Evolutionary conservation across 805 yeast species (phyloP).

Genomic region (Candida ascalaphidarum): DNA sequence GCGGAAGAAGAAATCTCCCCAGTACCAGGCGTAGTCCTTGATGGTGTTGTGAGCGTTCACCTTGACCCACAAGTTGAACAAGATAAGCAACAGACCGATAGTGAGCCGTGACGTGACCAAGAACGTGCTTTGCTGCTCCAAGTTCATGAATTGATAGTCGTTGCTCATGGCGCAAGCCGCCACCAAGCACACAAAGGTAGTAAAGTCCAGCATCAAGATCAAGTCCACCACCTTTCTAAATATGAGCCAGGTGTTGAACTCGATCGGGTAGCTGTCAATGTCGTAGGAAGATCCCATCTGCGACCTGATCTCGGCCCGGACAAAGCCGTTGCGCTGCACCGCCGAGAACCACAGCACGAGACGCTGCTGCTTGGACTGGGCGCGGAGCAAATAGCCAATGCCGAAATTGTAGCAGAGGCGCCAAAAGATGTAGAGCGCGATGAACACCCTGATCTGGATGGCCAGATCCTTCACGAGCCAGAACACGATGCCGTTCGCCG

Average conservation of each 20-base stretch:
- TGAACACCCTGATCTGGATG: slow-evolving; percentile 29
- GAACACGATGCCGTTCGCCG: slow-evolving; percentile 24
- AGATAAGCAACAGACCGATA: slow-evolving; percentile 52
- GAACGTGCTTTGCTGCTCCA: slow-evolving; percentile 28
- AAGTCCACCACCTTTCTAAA: slow-evolving; percentile 75
- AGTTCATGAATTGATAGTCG: slow-evolving; percentile 25
- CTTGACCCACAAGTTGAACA: slow-evolving; percentile 79
- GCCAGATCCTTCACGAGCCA: slow-evolving; percentile 14
- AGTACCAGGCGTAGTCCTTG: slow-evolving; percentile 88
- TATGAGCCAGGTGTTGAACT: slow-evolving; percentile 75
- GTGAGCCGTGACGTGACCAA: slow-evolving; percentile 43
- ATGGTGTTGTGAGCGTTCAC: slow-evolving; percentile 82
- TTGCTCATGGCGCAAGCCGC: slow-evolving; percentile 34
- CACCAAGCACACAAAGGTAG: slow-evolving; percentile 63
- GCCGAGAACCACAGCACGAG: slow-evolving; percentile 51
- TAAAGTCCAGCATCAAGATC: slow-evolving; percentile 78
- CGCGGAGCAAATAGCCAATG: slow-evolving; percentile 60
- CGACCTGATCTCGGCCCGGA: slow-evolving; percentile 20
- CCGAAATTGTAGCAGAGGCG: slow-evolving; percentile 70
- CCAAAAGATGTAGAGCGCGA: slow-evolving; percentile 62
- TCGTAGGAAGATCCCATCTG: slow-evolving; percentile 30
- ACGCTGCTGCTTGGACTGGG: slow-evolving; percentile 52
- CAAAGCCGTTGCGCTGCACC: too few species aligned
- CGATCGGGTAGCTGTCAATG: slow-evolving; percentile 43
- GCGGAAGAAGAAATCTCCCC: slow-evolving; percentile 89